A percentile compares a stretch with the other conserved stretches of the same genome.
Evolutionary conservation across 2,329 filamentous ascomycete genomes (phyloP).

Genomic region (Epichloe glyceriae): DNA sequence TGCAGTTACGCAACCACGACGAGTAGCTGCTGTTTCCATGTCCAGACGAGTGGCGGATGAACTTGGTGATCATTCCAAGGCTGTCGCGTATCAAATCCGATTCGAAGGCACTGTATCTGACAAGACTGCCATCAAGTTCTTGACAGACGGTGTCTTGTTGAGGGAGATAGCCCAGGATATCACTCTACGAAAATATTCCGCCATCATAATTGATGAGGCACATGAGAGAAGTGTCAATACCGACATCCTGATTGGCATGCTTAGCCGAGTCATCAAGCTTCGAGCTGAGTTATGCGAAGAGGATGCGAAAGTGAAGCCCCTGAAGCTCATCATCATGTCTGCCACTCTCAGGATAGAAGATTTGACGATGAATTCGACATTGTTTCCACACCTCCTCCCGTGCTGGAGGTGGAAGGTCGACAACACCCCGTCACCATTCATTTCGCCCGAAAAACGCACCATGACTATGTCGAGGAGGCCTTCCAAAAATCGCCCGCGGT

Average conservation of each 20-base stretch:
- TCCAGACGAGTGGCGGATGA: slow-evolving; percentile 83
- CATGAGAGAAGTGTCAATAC: slow-evolving; percentile 97
- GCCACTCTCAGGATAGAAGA: slow-evolving; percentile 86
- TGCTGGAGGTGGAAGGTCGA: slow-evolving; percentile 80
- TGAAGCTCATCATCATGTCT: slow-evolving; percentile 97
- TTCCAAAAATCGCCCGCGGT: slow-evolving; percentile 71
- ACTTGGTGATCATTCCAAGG: slow-evolving; percentile 60
- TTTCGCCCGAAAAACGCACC: slow-evolving; percentile 69
- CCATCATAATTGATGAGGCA: slow-evolving; percentile 89
- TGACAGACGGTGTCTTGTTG: slow-evolving; percentile 94
- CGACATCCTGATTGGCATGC: slow-evolving; percentile 94
- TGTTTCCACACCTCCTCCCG: slow-evolving; percentile 70
- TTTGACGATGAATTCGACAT: slow-evolving; percentile 67
- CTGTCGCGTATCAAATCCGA: slow-evolving; percentile 85
- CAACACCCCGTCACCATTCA: slow-evolving; percentile 86
- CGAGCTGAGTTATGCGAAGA: slow-evolving; percentile 62
- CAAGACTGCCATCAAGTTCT: slow-evolving; percentile 90
- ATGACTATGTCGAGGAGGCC: slow-evolving; percentile 83
- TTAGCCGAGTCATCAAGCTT: slow-evolving; percentile 81
- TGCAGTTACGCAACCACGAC: slow-evolving; percentile 83
- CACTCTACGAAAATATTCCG: slow-evolving; percentile 76
- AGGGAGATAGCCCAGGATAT: slow-evolving; percentile 88
- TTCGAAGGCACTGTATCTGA: slow-evolving; percentile 75
- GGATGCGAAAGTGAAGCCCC: slow-evolving; percentile 55
- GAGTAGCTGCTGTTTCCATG: slow-evolving; percentile 95